These are phyloP conservation scores for Amanita muscaria DNA, from an alignment of 768 basidiomycete species.

Conservation along the genomic window DNA sequence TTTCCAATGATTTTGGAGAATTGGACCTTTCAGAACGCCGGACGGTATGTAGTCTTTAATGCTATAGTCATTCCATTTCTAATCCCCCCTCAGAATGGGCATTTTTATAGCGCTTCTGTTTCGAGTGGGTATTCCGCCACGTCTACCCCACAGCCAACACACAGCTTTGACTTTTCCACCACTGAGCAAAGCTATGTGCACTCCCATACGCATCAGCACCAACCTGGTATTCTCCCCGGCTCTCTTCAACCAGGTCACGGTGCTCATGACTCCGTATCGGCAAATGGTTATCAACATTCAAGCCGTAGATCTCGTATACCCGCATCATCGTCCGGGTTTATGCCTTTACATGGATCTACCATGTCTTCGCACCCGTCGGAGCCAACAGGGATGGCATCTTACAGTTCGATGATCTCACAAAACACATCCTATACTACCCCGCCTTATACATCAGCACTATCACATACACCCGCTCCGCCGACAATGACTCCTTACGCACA, in stretches of 20 bases:
- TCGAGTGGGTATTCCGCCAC: conserved; percentile 22
- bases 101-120: conserved; percentile 30
- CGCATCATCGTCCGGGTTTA: conserved; percentile 58
- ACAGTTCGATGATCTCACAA: conserved; percentile 31
- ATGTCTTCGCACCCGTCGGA: conserved; percentile 29
- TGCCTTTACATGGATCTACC: conserved; percentile 40
- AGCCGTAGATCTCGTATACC: conserved; percentile 54
- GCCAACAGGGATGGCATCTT: conserved; percentile 30
- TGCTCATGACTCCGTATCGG: conserved; percentile 25
- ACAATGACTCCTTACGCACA: conserved; percentile 13
- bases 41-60: conserved; percentile 20
- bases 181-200: conserved; percentile 25
- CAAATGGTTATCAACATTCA: conserved; percentile 27
- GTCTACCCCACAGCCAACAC: conserved; percentile 22
- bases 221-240: not conserved
- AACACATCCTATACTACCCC: conserved; percentile 28
- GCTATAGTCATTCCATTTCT: not conserved
- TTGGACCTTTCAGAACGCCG: conserved; percentile 44
- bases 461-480: conserved; percentile 17
- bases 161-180: conserved; percentile 32
- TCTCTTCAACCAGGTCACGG: conserved; percentile 19
- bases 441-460: conserved; percentile 5
- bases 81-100: conserved; percentile 12
- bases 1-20: conserved; percentile 61
- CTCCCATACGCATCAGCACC: conserved; percentile 17